Percentiles rank a stretch among this genome's conserved stretches.
Conservation (phyloP, 495 filamentous ascomycete genomes). For the Podospora didyma region DNA sequence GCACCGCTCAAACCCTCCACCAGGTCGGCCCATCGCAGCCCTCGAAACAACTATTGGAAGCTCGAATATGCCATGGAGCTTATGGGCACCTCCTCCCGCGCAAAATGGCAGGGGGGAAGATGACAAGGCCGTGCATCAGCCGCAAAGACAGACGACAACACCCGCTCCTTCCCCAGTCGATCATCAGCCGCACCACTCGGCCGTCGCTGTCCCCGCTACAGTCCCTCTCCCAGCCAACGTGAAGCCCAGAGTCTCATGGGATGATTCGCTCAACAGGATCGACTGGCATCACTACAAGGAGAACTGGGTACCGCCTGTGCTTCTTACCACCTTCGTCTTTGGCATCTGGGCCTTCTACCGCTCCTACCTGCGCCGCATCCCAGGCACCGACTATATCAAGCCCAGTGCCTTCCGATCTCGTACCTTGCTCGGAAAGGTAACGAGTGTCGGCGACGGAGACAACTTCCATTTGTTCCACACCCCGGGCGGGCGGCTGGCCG, state of each 20-base stretch:
- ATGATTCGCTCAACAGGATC: constrained; percentile 46
- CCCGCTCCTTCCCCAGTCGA: too few relatives aligned
- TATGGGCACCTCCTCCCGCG: constrained; percentile 10
- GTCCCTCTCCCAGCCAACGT: constrained; percentile 3
- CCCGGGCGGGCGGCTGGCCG: constrained; percentile 77
- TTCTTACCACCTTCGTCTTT: constrained; percentile 67
- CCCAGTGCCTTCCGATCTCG: constrained; percentile 64
- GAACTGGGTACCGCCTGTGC: constrained; percentile 60
- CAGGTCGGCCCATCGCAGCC: background rate
- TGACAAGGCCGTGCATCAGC: background rate
- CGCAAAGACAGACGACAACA: background rate
- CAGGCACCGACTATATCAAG: constrained; percentile 65
- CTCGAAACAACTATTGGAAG: background rate
- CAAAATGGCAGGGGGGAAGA: constrained; percentile 7
- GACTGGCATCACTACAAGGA: constrained; percentile 68
- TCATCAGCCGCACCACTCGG: background rate
- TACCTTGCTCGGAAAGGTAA: constrained; percentile 78
- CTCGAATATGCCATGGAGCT: constrained; percentile 26
- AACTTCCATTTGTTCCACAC: constrained; percentile 93
- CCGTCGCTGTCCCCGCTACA: background rate
- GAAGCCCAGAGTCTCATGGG: constrained; percentile 44
- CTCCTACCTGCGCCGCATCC: constrained; percentile 76
- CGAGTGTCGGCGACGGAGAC: constrained; percentile 93
- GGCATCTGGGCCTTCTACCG: constrained; percentile 59
- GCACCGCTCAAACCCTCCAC: background rate